Evolutionary conservation across 176 grass and related monocot genomes (phyloP), one percentile per base, ranked within the genome.

Genomic region (Urochloa ruziziensis): DNA sequence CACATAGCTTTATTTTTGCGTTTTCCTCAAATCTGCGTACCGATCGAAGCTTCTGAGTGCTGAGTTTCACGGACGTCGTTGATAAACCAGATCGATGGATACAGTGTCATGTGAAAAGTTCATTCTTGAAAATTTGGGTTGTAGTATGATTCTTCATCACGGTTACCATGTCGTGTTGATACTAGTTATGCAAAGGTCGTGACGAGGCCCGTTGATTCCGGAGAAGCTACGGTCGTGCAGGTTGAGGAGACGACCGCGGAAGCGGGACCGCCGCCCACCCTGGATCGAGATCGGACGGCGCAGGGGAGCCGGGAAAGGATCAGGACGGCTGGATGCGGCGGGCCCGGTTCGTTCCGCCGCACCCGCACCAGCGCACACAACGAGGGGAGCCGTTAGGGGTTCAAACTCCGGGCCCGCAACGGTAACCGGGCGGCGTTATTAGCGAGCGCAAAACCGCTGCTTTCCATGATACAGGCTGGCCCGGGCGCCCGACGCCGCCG

Each of bases 321-420:
- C 61, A 16, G 27, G 46, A 81, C 75, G 84, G 84, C 21, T 19
- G 23, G 32, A 46, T 40, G 40, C 84, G 75, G 34, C 19, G 70
- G 63, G 44, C 37, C 57, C 68, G 23, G 30, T 6, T 70, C 44
- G 40, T 29, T 32, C 40, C 21, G 32, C 43, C 76, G 77, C 77
- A 19, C 62, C 21, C 39, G 36, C 36, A 6, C 36, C 3, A 3
- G 13, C 44, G 23, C 44, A 54, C 62, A 67, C 2, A 0, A 0
- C 5, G 17, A 29, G 3, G 73, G 52, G 67, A 82, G 60, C 85
- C 82, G 91, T 96, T 91, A 82, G 77, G 89, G 84, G 70, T 91
- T 97, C 88, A 90, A 97, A 97, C 75, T 61, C 81, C 21, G 25
- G 77, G 65, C 33, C 44, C 21, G 24, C 79, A 87, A 89, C 83